Conservation (phyloP, 2,329 filamentous ascomycete genomes). For the Ascochyta rabiei region DNA sequence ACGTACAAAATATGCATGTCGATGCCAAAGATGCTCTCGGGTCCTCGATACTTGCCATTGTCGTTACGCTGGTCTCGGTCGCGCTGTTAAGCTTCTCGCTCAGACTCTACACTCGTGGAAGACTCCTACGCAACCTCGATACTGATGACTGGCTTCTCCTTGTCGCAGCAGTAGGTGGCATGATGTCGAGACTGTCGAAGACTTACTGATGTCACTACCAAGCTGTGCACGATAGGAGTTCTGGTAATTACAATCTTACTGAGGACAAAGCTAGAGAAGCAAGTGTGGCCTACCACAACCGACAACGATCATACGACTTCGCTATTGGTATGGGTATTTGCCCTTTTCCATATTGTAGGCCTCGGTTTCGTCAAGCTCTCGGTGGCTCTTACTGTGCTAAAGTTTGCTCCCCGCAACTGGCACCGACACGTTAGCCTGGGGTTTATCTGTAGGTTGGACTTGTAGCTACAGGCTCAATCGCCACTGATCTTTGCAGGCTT, state of each 20-base stretch:
- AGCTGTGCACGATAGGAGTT: constrained; percentile 21
- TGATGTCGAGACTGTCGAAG: not conserved
- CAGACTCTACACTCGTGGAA: constrained; percentile 53
- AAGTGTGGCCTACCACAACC: not conserved
- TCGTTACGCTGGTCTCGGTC: constrained; percentile 48
- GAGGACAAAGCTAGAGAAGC: not conserved
- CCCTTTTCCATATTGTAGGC: constrained; percentile 51
- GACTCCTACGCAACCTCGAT: constrained; percentile 56
- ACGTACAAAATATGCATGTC: constrained; percentile 27
- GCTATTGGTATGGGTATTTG: constrained; percentile 39
- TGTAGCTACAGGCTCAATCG: not conserved
- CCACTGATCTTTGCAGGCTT: constrained; percentile 18
- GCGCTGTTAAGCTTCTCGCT: constrained; percentile 51
- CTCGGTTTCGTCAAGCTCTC: constrained; percentile 56
- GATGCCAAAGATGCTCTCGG: constrained; percentile 20
- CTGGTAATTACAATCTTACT: constrained; percentile 11
- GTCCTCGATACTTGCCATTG: constrained; percentile 46
- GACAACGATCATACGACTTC: not conserved
- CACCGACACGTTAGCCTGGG: constrained; percentile 50
- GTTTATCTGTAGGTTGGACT: constrained; percentile 47
- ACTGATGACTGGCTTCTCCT: constrained; percentile 57
- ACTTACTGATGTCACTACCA: not conserved
- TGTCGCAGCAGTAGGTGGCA: constrained; percentile 44
- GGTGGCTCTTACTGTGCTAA: constrained; percentile 53
- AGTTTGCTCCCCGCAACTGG: constrained; percentile 43